phyloP scores from a whole-genome alignment of 352 stramenopile species.

The Globisporangium sylvaticum region DNA sequence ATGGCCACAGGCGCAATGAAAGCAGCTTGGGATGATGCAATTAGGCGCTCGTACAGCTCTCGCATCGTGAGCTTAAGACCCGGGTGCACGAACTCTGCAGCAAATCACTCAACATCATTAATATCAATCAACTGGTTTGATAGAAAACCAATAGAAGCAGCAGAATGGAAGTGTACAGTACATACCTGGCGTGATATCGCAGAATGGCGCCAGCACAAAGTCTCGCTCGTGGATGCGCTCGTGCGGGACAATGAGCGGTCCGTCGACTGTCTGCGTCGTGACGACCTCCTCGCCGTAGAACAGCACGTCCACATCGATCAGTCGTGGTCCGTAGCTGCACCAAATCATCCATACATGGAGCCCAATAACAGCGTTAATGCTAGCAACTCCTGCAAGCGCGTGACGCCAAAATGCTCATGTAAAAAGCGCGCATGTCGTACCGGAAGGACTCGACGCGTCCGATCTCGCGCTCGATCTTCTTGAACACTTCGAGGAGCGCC shows the following conservation, averaged over 20 bases:
- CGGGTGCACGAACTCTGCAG: conserved; percentile 74
- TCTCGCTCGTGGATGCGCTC: conserved; percentile 91
- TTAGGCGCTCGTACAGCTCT: conserved; percentile 54
- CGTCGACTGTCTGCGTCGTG: conserved; percentile 56
- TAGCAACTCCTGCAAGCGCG: not conserved
- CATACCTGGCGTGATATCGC: conserved; percentile 81
- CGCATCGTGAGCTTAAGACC: conserved; percentile 65
- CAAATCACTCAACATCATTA: not conserved
- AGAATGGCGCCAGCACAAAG: conserved; percentile 96
- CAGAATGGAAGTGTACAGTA: not conserved
- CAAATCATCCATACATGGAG: not conserved
- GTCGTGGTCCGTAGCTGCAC: conserved; percentile 87
- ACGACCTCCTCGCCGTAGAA: conserved; percentile 86
- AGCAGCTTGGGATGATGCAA: conserved; percentile 15
- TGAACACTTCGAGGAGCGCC: conserved; percentile 82
- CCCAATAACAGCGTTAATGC: not conserved
- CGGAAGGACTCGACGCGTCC: conserved; percentile 71
- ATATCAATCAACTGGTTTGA: not conserved
- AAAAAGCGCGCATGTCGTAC: conserved; percentile 14
- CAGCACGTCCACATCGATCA: conserved; percentile 96
- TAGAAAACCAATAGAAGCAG: not conserved
- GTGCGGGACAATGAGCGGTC: conserved; percentile 92
- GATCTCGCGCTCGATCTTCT: conserved; percentile 87
- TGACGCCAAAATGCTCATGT: no score
- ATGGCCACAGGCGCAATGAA: conserved; percentile 46